Percentiles rank a stretch among this genome's conserved stretches.
Evolutionary conservation across 2,329 filamentous ascomycete genomes (phyloP).

Genomic region (Apiospora arundinis): DNA sequence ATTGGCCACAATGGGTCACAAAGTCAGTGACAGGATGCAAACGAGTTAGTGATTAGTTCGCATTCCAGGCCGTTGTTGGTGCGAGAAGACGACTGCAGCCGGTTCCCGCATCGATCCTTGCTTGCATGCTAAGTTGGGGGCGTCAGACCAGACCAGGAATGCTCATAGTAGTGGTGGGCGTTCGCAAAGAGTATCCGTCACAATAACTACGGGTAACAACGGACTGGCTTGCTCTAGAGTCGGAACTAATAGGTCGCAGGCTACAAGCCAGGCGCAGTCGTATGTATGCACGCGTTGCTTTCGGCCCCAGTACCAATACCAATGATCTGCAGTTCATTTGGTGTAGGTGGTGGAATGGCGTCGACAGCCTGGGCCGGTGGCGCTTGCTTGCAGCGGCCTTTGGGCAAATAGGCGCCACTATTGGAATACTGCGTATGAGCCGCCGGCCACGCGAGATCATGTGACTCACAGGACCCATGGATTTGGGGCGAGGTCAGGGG

Average conservation of each 20-base stretch:
- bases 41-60: background rate
- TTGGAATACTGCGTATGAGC: slow-evolving; percentile 4
- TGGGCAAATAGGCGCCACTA: slow-evolving; percentile 3
- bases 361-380: background rate
- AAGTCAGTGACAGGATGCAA: background rate
- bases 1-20: background rate
- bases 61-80: background rate
- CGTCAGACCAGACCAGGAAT: background rate
- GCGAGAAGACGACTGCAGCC: background rate
- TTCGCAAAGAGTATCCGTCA: background rate
- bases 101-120: background rate
- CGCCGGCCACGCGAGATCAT: slow-evolving; percentile 11
- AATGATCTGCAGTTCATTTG: background rate
- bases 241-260: background rate
- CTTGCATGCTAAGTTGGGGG: background rate
- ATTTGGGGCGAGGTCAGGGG: background rate
- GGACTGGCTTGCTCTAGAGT: too few species aligned
- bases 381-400: background rate
- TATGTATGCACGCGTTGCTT: background rate
- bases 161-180: background rate
- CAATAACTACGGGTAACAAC: background rate
- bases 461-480: background rate
- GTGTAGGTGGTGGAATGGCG: background rate
- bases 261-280: background rate
- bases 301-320: background rate